Conservation (phyloP, 352 stramenopile species). For the Pythium aphanidermatum region DNA sequence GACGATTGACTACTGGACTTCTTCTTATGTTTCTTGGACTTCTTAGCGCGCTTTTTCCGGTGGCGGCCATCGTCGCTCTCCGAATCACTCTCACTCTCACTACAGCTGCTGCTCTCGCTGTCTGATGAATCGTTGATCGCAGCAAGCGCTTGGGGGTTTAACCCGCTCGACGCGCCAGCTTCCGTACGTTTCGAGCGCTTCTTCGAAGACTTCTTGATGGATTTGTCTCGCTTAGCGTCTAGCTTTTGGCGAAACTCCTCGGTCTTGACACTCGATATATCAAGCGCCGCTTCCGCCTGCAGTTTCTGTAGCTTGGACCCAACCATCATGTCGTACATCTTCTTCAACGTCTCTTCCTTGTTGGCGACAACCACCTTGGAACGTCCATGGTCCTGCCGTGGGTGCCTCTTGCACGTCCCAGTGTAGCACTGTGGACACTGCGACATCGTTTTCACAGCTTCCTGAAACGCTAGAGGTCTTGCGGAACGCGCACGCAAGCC, state of each 20-base stretch:
- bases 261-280: constrained; percentile 31
- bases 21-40: constrained; percentile 39
- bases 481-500: too few species aligned
- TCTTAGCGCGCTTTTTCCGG: constrained; percentile 26
- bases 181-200: constrained; percentile 25
- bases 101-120: constrained; percentile 21
- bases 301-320: constrained; percentile 67
- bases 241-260: constrained; percentile 56
- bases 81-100: constrained; percentile 25
- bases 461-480: too few species aligned
- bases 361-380: constrained; percentile 40
- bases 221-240: constrained; percentile 60
- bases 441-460: constrained; percentile 40
- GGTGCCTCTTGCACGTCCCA: constrained; percentile 59
- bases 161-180: constrained; percentile 28
- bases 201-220: constrained; percentile 46
- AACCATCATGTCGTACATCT: constrained; percentile 75
- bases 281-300: constrained; percentile 40
- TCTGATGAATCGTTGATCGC: constrained; percentile 43
- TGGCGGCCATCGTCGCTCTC: constrained; percentile 13
- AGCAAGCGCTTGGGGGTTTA: constrained; percentile 69
- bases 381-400: constrained; percentile 55
- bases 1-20: constrained; percentile 22
- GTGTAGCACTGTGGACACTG: constrained; percentile 81
- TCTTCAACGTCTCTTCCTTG: constrained; percentile 57